Conservation (phyloP, 805 yeast genomes). For the Yamadazyma philogaea region DNA sequence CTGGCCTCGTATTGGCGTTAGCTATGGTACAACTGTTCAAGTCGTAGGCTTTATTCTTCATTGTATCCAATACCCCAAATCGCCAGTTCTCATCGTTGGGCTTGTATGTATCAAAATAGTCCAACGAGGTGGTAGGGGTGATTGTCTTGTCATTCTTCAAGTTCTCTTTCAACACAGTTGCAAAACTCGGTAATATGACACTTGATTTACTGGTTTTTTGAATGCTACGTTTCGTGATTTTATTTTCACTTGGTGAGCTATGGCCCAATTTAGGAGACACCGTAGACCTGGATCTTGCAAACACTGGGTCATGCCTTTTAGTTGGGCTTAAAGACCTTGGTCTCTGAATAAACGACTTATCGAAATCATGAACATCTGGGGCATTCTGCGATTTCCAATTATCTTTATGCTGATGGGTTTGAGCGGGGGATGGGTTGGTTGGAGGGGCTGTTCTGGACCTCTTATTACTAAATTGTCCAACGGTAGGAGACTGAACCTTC, state of each 20-base stretch:
- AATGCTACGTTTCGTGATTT: constrained; percentile 1
- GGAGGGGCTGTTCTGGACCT: constrained; percentile 49
- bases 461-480: constrained; percentile 18
- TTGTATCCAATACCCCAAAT: constrained; percentile 37
- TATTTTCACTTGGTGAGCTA: background rate
- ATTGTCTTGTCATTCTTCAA: constrained; percentile 25
- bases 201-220: constrained; percentile 8
- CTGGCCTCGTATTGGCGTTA: constrained; percentile 24
- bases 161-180: constrained; percentile 28
- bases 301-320: constrained; percentile 4
- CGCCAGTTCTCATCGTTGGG: constrained; percentile 46
- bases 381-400: background rate
- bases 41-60: constrained; percentile 16
- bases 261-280: constrained; percentile 1
- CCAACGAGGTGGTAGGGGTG: constrained; percentile 41
- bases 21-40: constrained; percentile 4
- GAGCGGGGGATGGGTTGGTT: constrained; percentile 22
- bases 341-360: constrained; percentile 13
- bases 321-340: constrained; percentile 29
- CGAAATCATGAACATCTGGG: constrained; percentile 2
- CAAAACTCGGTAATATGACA: constrained; percentile 33
- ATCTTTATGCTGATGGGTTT: background rate
- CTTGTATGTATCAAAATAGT: constrained; percentile 44
- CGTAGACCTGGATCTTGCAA: background rate
- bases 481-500: background rate